Base-by-base conservation (phyloP, 768 basidiomycete species). In the Russula olivacea region DNA sequence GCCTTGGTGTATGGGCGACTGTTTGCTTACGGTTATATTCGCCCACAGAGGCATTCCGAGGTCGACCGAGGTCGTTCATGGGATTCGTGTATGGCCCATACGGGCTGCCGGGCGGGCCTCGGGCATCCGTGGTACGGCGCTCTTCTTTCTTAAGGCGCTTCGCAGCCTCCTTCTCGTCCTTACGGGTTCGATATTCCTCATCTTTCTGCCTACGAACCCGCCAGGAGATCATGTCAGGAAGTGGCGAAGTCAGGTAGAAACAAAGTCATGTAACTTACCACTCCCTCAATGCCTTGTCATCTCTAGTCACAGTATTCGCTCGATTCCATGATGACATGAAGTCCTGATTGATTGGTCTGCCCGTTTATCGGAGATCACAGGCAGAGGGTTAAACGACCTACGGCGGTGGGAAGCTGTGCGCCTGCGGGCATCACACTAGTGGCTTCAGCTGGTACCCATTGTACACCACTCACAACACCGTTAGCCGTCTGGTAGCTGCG, bases 391-490 rank as follows among this genome's bases (percentile, higher is more conserved):
- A 30, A 30, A 55, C 19, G 12, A 72, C 79, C 69, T 59, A 86
- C 88, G 53, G 77, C 71, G 68, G 74, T 80, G 5, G 86, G 86
- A 10, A 84, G 84, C 58, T 77, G 80, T 30, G 85, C 84, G 4
- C 84, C 86, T 12, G 74, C 55, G 45, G 88, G 89, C 52, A 84
- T 28, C 50, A 85, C 78, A 48, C 80, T 76, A 0, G 85, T 86
- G 1, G 85, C 78, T 68, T 91, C 89, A n/a, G 81, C 83, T 21
- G 88, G 87, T 30, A 89, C 82, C 74, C 80, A 82, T 61, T 82
- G 81, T 57, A 82, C 82, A 15, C 89, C 89, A 61, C 75, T 80
- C 36, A 91, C 83, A 30, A 88, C 66, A 8, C 88, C 89, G 68
- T 78, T 80, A 11, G 84, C 75, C 1, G 88, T 90, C 68, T 86